phyloP scores from a whole-genome alignment of 352 stramenopile species.

The Phytopythium sindhum region DNA sequence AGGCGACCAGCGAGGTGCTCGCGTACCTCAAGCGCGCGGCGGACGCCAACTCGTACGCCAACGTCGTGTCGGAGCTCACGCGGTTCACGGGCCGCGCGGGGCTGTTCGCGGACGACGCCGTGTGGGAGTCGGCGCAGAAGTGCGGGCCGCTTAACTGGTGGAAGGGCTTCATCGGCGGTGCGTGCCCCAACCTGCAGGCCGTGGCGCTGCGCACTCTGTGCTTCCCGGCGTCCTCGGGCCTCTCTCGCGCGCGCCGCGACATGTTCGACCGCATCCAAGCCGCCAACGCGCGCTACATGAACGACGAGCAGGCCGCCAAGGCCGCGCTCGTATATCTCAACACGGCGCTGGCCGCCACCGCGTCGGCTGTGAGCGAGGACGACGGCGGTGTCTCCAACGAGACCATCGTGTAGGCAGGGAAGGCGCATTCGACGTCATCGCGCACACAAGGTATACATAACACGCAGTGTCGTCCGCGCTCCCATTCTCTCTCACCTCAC shows the following conservation, averaged over 20 bases:
- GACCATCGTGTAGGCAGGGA: slow-evolving; percentile 33
- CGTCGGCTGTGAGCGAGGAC: slow-evolving; percentile 5
- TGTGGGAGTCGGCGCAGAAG: slow-evolving; percentile 73
- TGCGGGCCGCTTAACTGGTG: slow-evolving; percentile 73
- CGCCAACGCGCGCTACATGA: slow-evolving; percentile 63
- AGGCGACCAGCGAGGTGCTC: slow-evolving; percentile 57
- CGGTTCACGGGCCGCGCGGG: slow-evolving; percentile 55
- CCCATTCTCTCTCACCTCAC: not conserved
- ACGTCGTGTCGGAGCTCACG: slow-evolving; percentile 63
- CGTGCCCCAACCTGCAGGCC: slow-evolving; percentile 59
- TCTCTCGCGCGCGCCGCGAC: slow-evolving; percentile 43
- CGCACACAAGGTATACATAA: not conserved
- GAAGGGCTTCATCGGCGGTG: slow-evolving; percentile 77
- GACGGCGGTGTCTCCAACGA: slow-evolving; percentile 45
- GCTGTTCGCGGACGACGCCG: slow-evolving; percentile 69
- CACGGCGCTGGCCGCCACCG: slow-evolving; percentile 39
- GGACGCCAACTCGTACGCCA: slow-evolving; percentile 35
- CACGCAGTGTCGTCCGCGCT: not conserved
- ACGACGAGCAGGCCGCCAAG: slow-evolving; percentile 69
- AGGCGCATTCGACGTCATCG: not conserved
- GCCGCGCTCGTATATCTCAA: slow-evolving; percentile 70
- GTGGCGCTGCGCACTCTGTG: slow-evolving; percentile 59
- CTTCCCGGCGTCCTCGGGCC: slow-evolving; percentile 52
- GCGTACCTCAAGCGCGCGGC: slow-evolving; percentile 53
- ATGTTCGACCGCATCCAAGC: slow-evolving; percentile 57